Conservation (phyloP, 2,329 filamentous ascomycete species). For the Aspergillus ochraceoroseus region DNA sequence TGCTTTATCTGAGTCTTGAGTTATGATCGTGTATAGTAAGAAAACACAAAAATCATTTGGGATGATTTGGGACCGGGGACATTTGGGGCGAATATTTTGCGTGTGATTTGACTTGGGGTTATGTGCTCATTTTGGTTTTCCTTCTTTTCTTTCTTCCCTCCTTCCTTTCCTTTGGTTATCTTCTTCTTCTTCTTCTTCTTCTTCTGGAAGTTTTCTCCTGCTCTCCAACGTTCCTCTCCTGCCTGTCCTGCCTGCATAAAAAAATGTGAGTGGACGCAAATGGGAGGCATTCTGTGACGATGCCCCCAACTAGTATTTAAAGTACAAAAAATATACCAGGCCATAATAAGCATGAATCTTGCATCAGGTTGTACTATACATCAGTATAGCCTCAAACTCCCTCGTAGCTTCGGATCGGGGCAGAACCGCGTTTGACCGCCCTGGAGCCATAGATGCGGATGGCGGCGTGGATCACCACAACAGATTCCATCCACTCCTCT, state of each 20-base stretch:
- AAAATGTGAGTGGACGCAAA: background rate
- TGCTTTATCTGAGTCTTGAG: constrained; percentile 23
- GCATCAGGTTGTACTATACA: too few species aligned
- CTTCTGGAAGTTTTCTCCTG: too few species aligned
- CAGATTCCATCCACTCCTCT: constrained; percentile 8
- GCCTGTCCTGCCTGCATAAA: constrained; percentile 1
- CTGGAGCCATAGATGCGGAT: constrained; percentile 14
- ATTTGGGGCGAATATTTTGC: constrained; percentile 41
- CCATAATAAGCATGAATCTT: background rate
- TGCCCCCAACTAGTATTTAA: background rate
- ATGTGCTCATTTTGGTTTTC: constrained; percentile 19
- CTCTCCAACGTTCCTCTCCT: background rate
- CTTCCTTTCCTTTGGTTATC: constrained; percentile 18
- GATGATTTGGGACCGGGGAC: constrained; percentile 39
- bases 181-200: constrained; percentile 14
- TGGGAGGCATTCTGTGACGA: background rate
- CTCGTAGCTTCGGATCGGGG: too few species aligned
- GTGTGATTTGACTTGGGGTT: constrained; percentile 32
- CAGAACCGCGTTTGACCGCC: constrained; percentile 24
- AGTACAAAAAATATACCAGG: constrained; percentile 1
- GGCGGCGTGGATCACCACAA: constrained; percentile 1
- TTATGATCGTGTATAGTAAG: constrained; percentile 40
- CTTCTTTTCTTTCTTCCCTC: constrained; percentile 16
- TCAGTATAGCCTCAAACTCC: too few species aligned
- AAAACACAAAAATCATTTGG: constrained; percentile 34